These are phyloP conservation scores for Ceratobasidium sp. DNA, from an alignment of 1,284 basidiomycete genomes.

Conservation along the genomic window DNA sequence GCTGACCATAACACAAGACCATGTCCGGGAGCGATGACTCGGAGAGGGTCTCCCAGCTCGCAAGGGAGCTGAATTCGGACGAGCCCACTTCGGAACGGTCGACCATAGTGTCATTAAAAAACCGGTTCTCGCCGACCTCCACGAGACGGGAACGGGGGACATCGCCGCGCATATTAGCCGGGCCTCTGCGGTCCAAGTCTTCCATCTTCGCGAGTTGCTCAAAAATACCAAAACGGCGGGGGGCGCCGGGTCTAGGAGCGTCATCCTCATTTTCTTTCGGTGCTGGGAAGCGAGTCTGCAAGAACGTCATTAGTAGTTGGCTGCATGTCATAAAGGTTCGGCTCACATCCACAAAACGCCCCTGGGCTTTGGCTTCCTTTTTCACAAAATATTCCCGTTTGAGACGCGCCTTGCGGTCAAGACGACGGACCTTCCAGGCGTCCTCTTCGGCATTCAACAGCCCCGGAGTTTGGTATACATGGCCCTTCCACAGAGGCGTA, in stretches of 20 bases:
- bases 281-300: background rate
- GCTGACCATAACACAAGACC: constrained; percentile 36
- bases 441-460: constrained; percentile 13
- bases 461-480: constrained; percentile 31
- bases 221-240: constrained; percentile 35
- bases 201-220: constrained; percentile 30
- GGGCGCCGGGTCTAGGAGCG: constrained; percentile 5
- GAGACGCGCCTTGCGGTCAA: constrained; percentile 35
- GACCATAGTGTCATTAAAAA: constrained; percentile 37
- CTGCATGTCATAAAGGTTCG: background rate
- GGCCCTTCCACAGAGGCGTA: constrained; percentile 37
- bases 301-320: background rate
- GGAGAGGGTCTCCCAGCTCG: constrained; percentile 38
- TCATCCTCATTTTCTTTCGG: background rate
- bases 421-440: constrained; percentile 23
- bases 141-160: constrained; percentile 26
- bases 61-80: constrained; percentile 39
- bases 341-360: constrained; percentile 10
- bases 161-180: constrained; percentile 27
- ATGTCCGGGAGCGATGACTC: constrained; percentile 31
- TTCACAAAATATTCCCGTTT: constrained; percentile 37
- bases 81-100: constrained; percentile 37
- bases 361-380: constrained; percentile 18
- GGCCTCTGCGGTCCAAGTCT: constrained; percentile 33
- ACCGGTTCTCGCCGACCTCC: constrained; percentile 41